Percentiles rank a stretch among this genome's conserved stretches.
phyloP scores from a whole-genome alignment of 2,329 filamentous ascomycete species.

The Clonostachys solani region DNA sequence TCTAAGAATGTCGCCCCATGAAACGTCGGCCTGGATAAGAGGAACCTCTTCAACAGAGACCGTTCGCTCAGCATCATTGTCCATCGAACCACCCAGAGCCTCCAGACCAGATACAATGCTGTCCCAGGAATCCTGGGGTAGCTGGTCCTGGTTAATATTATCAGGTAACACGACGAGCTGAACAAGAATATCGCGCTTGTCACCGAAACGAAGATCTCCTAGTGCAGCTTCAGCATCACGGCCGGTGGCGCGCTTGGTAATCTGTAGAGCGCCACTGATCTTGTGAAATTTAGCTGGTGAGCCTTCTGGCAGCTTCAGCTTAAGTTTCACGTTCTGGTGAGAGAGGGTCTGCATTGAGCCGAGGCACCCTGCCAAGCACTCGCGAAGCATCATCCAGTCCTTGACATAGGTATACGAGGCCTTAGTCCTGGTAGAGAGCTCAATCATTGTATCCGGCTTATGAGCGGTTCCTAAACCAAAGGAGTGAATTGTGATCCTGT shows the following conservation, averaged over 20 bases:
- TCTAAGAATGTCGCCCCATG: conserved; percentile 87
- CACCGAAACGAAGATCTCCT: conserved; percentile 89
- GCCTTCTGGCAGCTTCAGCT: conserved; percentile 88
- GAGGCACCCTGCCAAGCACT: conserved; percentile 90
- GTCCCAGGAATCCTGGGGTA: conserved; percentile 95
- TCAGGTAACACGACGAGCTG: conserved; percentile 92
- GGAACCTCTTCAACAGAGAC: conserved; percentile 92
- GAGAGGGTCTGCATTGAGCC: conserved; percentile 89
- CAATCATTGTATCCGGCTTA: conserved; percentile 98
- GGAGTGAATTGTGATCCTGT: conserved; percentile 80
- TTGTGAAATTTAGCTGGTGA: conserved; percentile 98
- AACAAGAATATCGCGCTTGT: conserved; percentile 90
- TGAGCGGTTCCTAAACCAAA: conserved; percentile 96
- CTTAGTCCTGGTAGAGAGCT: conserved; percentile 91
- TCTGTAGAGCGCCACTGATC: conserved; percentile 92
- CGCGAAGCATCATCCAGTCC: conserved; percentile 99
- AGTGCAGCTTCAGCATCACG: conserved; percentile 90
- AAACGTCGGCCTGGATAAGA: conserved; percentile 89
- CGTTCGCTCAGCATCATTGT: conserved; percentile 78
- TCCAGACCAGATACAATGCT: conserved; percentile 94
- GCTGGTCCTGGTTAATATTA: conserved; percentile 72
- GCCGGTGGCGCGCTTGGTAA: conserved; percentile 92
- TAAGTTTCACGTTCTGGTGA: conserved; percentile 97
- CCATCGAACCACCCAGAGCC: conserved; percentile 81
- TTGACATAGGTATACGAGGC: conserved; percentile 98